phyloP scores from a whole-genome alignment of 371 early-diverging fungal genomes.

The Blakeslea trispora region DNA sequence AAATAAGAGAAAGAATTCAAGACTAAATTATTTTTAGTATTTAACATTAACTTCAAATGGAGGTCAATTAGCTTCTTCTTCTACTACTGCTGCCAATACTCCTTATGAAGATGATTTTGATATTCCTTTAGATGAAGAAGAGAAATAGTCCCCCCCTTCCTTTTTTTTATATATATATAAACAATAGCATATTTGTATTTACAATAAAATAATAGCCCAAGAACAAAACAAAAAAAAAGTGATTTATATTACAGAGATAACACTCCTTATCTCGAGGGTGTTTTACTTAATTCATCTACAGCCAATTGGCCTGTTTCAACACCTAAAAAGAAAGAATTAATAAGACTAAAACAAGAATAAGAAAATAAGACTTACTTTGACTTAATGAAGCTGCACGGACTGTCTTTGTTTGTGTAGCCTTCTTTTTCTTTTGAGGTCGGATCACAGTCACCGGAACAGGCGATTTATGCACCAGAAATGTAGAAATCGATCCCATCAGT shows the following conservation, averaged over 20 bases:
- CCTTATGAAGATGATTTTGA: slow-evolving; percentile 47
- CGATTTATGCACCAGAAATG: slow-evolving; percentile 60
- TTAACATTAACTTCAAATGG: slow-evolving; percentile 38
- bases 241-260: background rate
- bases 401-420: slow-evolving; percentile 18
- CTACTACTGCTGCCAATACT: too few relatives aligned
- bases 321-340: slow-evolving; percentile 27
- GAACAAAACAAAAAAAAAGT: too few relatives aligned
- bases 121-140: slow-evolving; percentile 39
- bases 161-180: too few relatives aligned
- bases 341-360: too few relatives aligned
- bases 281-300: slow-evolving; percentile 39
- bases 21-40: slow-evolving; percentile 26
- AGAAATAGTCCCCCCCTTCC: too few relatives aligned
- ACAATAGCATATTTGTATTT: too few relatives aligned
- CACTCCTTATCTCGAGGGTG: background rate
- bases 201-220: too few relatives aligned
- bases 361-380: slow-evolving; percentile 35
- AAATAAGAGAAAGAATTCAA: background rate
- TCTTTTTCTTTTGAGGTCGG: slow-evolving; percentile 49
- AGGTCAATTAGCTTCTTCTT: slow-evolving; percentile 24
- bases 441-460: slow-evolving; percentile 64
- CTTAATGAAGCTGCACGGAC: slow-evolving; percentile 33
- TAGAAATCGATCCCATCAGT: slow-evolving; percentile 58
- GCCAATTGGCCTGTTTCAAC: slow-evolving; percentile 36